Percentiles rank a stretch among this genome's conserved stretches.
These are phyloP conservation scores for Candolleomyces aberdarensis DNA, from an alignment of 768 basidiomycete genomes.

Conservation along the genomic window DNA sequence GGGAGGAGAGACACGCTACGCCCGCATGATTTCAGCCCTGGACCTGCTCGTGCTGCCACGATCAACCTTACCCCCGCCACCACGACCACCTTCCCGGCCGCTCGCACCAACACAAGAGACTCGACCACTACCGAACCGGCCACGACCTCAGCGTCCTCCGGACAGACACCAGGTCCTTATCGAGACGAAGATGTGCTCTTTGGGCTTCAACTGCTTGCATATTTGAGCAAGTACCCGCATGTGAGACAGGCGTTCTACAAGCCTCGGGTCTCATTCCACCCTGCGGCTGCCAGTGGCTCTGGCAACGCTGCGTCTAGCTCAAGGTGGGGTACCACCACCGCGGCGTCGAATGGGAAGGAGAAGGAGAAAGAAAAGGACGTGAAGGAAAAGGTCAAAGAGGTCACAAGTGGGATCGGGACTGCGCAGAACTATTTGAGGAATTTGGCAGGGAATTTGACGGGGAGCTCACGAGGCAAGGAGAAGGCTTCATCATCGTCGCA, in stretches of 20 bases:
- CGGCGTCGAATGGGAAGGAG: slow-evolving; percentile 13
- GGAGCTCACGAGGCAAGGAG: slow-evolving; percentile 12
- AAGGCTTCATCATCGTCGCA: slow-evolving; percentile 1
- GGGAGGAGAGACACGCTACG: no score
- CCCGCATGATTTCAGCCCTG: no score
- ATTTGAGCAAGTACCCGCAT: slow-evolving; percentile 96
- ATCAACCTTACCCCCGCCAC: no score
- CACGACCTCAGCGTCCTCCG: no score
- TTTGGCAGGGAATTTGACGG: background rate
- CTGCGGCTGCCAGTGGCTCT: slow-evolving; percentile 52
- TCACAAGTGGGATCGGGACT: background rate
- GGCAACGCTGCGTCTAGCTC: slow-evolving; percentile 18
- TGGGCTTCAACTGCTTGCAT: slow-evolving; percentile 89
- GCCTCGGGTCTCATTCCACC: slow-evolving; percentile 77
- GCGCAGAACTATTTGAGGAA: no score
- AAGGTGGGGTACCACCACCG: slow-evolving; percentile 8
- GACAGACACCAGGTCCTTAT: slow-evolving; percentile 57
- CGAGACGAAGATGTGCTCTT: slow-evolving; percentile 93
- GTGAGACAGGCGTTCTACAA: slow-evolving; percentile 96
- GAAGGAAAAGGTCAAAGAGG: background rate
- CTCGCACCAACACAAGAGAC: no score
- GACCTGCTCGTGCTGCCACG: no score
- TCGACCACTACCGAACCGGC: no score
- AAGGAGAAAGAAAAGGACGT: slow-evolving; percentile 16
- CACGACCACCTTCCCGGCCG: no score